These are phyloP conservation scores for Raddia distichophylla DNA, from an alignment of 176 grass and related monocot species.

Conservation along the genomic window DNA sequence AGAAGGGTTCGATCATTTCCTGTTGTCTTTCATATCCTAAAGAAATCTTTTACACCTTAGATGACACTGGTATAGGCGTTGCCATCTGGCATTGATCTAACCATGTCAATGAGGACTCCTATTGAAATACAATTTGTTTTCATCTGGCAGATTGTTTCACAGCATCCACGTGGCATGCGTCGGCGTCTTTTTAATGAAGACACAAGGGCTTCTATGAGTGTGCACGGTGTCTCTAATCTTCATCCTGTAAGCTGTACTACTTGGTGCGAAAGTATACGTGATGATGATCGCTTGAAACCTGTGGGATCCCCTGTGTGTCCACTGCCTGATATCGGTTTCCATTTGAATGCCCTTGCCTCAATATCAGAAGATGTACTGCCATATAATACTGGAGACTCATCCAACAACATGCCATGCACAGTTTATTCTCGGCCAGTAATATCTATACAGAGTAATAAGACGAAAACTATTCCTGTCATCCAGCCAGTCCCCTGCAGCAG, in stretches of 20 bases:
- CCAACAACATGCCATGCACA: constrained; percentile 39
- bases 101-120: constrained; percentile 14
- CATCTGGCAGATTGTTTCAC: constrained; percentile 56
- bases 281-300: constrained; percentile 51
- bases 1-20: too few relatives aligned
- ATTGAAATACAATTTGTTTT: constrained; percentile 26
- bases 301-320: constrained; percentile 52
- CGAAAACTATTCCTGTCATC: constrained; percentile 18
- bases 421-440: constrained; percentile 41
- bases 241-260: constrained; percentile 46
- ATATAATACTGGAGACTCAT: constrained; percentile 39
- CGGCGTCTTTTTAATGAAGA: constrained; percentile 91
- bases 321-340: constrained; percentile 91
- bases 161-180: constrained; percentile 66
- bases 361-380: constrained; percentile 51
- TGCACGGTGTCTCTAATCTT: constrained; percentile 9
- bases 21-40: not conserved
- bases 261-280: constrained; percentile 56
- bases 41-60: not conserved
- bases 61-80: not conserved
- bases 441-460: constrained; percentile 25
- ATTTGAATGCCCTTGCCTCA: constrained; percentile 81
- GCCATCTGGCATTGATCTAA: not conserved
- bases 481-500: not conserved
- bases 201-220: constrained; percentile 32